Evolutionary conservation across 495 filamentous ascomycete species (phyloP).

Genomic region (Cercophora samala): DNA sequence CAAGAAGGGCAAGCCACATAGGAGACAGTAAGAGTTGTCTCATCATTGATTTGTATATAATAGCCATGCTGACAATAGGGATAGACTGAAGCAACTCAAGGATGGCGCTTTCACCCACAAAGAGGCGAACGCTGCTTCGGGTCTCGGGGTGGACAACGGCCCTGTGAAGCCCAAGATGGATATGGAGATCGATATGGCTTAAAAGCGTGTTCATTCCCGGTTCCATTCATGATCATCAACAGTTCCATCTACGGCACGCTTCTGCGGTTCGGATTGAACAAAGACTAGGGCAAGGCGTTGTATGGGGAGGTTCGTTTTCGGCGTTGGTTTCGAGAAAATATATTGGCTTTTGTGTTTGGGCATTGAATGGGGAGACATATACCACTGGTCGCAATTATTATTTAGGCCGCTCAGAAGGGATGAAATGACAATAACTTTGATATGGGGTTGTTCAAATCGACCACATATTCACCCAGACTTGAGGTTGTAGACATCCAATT

Average conservation of each 20-base stretch:
- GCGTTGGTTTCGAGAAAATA: background rate
- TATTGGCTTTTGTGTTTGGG: background rate
- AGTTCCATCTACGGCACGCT: background rate
- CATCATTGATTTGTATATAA: background rate
- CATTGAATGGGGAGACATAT: background rate
- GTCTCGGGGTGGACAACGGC: slow-evolving; percentile 41
- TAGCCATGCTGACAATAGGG: background rate
- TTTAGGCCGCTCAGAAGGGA: background rate
- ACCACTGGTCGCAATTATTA: background rate
- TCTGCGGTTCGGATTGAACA: background rate
- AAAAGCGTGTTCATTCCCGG: background rate
- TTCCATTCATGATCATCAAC: background rate
- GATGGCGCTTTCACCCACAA: slow-evolving; percentile 85
- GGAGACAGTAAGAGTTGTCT: slow-evolving; percentile 63
- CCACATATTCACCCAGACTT: background rate
- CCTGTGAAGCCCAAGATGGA: slow-evolving; percentile 22
- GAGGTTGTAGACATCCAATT: background rate
- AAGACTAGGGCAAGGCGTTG: slow-evolving; percentile 1
- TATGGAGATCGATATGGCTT: slow-evolving; percentile 30
- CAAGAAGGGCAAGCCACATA: slow-evolving; percentile 84
- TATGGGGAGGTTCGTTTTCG: background rate
- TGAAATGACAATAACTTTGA: background rate
- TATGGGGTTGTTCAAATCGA: background rate
- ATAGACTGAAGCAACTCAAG: slow-evolving; percentile 67
- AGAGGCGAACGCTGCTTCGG: slow-evolving; percentile 76